Evolutionary conservation across 2,329 filamentous ascomycete species (phyloP).

Genomic region (Scedosporium apiospermum): DNA sequence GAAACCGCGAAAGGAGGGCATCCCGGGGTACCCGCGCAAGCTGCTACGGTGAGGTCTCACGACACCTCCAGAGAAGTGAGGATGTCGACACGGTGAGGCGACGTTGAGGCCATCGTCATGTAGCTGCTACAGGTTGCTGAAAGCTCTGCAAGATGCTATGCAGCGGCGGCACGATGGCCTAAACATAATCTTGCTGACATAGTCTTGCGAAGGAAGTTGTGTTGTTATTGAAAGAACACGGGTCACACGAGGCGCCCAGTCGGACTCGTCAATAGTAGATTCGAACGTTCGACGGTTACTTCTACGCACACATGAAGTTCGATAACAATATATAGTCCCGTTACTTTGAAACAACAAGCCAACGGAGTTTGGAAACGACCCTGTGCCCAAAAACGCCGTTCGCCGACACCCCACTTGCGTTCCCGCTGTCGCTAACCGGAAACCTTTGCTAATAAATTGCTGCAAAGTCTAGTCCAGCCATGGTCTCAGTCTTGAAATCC

Average conservation of each 20-base stretch:
- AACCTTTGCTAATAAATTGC: background rate
- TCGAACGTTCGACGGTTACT: background rate
- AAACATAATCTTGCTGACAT: too few relatives aligned
- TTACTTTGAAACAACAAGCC: background rate
- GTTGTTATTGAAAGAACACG: too few relatives aligned
- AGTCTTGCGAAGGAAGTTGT: too few relatives aligned
- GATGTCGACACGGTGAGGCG: background rate
- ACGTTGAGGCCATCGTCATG: too few relatives aligned
- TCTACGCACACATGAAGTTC: background rate
- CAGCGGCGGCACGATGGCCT: too few relatives aligned
- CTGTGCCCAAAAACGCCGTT: conserved; percentile 4
- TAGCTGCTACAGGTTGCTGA: too few relatives aligned
- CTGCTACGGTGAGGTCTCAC: background rate
- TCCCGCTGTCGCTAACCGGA: conserved; percentile 6
- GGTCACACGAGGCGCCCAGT: too few relatives aligned
- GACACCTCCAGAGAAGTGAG: background rate
- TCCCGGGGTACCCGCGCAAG: background rate
- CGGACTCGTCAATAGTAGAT: too few relatives aligned
- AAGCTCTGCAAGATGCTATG: too few relatives aligned
- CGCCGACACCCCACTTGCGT: conserved; percentile 2
- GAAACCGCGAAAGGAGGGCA: background rate
- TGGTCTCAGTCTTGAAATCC: background rate
- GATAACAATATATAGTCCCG: background rate
- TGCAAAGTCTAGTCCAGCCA: background rate
- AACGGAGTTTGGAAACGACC: background rate